Base-by-base conservation (phyloP, 371 early-diverging fungal genomes). In the Mucor plumbeus region DNA sequence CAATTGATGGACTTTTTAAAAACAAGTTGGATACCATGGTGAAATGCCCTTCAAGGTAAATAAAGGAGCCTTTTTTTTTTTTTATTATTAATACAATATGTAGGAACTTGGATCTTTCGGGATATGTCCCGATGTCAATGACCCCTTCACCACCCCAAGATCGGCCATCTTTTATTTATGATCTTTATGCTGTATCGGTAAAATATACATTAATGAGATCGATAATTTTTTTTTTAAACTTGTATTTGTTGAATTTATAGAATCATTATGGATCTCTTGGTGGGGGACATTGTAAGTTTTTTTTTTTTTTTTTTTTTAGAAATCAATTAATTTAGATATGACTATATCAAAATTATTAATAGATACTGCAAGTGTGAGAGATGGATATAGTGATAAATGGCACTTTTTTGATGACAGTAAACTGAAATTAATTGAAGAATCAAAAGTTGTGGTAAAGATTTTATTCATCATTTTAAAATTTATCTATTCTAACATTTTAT, bases 261-360 rank as follows among this genome's bases (percentile, higher is more conserved):
- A 97, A 96, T 72, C 99, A 98, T 70, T 95, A 89, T 74, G 99
- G 99, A 11, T 89, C 94, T 2, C 76, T 98, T 57, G 92, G 88
- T 53, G 92, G 95, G 39, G 99, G 99, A 1, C 99, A 98, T 74
- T 98, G 96, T 97, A 5, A 88, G 87, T 69, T 92, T 95, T 17
- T 17, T n/a, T n/a, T n/a, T n/a, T n/a, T n/a, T n/a, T n/a, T n/a
- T n/a, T n/a, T n/a, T 17, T 0, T 4, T 26, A 26, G 7, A 44
- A n/a, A 17, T 7, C 50, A 5, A 48, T 21, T 5, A 15, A 17
- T 48, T 5, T 6, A 41, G 11, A n/a, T 21, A 11, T 5, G 5
- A n/a, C 3, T 11, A n/a, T 17, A n/a, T 11, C 9, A 17, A 44
- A 88, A 2, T 79, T 78, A 55, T 55, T 5, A 9, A 55, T 1